Conservation (phyloP, 2,329 filamentous ascomycete genomes). For the Fusarium floridanum region DNA sequence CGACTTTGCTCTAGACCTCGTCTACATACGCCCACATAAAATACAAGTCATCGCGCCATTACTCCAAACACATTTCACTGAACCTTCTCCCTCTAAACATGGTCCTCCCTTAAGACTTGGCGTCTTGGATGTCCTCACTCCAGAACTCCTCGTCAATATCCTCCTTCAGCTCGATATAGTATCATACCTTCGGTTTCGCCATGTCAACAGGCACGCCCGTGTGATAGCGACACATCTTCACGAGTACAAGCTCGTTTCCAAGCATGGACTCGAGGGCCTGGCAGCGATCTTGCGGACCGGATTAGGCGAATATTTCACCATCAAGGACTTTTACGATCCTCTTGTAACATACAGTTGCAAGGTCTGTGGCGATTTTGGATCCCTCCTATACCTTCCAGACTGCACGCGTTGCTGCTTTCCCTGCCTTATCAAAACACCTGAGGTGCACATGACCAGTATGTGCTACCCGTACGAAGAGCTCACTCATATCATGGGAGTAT, state of each 20-base stretch:
- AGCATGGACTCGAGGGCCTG: background rate
- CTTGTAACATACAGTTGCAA: background rate
- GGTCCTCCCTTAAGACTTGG: background rate
- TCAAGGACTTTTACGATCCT: background rate
- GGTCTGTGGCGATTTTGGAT: conserved; percentile 12
- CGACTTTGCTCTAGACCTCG: conserved; percentile 1
- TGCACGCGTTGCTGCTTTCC: conserved; percentile 21
- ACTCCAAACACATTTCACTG: conserved; percentile 1
- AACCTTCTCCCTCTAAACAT: background rate
- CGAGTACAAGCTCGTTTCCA: conserved; percentile 5
- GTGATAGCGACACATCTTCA: background rate
- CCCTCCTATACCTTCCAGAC: conserved; percentile 8
- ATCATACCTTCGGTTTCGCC: conserved; percentile 3
- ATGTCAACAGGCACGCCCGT: conserved; percentile 2
- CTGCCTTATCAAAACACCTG: background rate
- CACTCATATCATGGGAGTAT: too few species aligned
- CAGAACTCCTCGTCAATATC: background rate
- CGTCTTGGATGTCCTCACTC: background rate
- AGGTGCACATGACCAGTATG: background rate
- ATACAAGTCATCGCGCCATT: background rate
- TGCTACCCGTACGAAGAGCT: too few species aligned
- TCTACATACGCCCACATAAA: conserved; percentile 5
- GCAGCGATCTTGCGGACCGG: background rate
- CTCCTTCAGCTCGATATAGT: conserved; percentile 2
- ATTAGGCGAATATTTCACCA: background rate